Evolutionary conservation across 2,329 filamentous ascomycete species (phyloP), one percentile per base, ranked within the genome.

Genomic region (Beauveria varroae): DNA sequence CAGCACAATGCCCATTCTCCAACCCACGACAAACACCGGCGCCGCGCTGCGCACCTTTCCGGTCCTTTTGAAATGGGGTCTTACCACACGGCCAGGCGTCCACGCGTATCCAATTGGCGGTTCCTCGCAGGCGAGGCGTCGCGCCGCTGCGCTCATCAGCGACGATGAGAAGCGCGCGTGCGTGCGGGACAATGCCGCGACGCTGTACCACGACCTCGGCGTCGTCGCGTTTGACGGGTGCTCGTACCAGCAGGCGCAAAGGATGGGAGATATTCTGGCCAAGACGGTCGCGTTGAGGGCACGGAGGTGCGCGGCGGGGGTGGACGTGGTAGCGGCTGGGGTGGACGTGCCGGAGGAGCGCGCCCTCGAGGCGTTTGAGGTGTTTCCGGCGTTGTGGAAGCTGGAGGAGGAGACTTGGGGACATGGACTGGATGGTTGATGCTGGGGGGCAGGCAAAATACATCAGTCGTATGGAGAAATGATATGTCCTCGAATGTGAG

Each of bases 381-480:
- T 95, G 58, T 77, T 87, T 52, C 70, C 73, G n/a, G 74, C 76
- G 46, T 82, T 93, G 2, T 78, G 81, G 67, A 66, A 66, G 43
- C 73, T 96, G 51, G 93, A 96, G 76, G 78, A 78, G 68, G 78
- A 80, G 62, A 91, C 87, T 37, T 96, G 92, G 91, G 82, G 55
- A 10, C 43, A 93, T 73, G 78, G 85, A 62, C 73, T 49, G 44
- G 88, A 83, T 71, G 90, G 90, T 1, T 82, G 26, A 47, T 14
- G 8, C 14, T 22, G 26, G 5, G 6, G 7, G 37, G 12, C 4
- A 46, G n/a, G 30, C 12, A 34, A 34, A 12, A 12, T 2, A 0
- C 30, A 34, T 10, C 10, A 34, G 30, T 34, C 10, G 30, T 4
- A 34, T 3, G 16, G 12, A 22, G 16, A 16, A 43, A 37, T n/a